Evolutionary conservation across 257 asterid species (phyloP).

Genomic region (Salvia miltiorrhiza): DNA sequence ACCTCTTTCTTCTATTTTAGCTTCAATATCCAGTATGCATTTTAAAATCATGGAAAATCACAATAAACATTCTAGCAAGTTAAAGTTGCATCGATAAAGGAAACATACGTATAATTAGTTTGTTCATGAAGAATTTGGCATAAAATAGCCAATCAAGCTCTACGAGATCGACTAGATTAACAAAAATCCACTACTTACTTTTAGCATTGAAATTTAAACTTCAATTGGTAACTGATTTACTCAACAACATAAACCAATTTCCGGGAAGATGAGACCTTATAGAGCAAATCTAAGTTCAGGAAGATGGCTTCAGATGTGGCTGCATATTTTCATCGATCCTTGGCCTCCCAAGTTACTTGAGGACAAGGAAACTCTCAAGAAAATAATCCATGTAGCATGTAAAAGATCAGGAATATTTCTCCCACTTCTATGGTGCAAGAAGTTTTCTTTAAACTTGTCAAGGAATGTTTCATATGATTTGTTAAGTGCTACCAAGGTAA

Average conservation of each 20-base stretch:
- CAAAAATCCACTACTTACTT: not conserved
- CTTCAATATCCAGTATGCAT: not conserved
- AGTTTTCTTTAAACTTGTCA: not conserved
- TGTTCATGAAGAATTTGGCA: not conserved
- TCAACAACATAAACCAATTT: not conserved
- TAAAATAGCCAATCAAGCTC: not conserved
- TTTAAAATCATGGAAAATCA: not conserved
- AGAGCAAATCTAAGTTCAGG: not conserved
- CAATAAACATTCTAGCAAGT: not conserved
- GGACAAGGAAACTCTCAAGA: constrained; percentile 1
- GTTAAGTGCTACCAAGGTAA: not conserved
- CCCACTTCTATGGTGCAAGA: not conserved
- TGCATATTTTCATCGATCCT: not conserved
- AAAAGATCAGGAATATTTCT: not conserved
- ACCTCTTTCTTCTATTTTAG: not conserved
- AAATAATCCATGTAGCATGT: not conserved
- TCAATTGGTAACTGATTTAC: not conserved
- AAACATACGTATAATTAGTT: not conserved
- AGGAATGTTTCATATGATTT: not conserved
- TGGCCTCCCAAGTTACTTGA: not conserved
- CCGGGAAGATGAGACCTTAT: not conserved
- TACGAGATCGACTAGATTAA: not conserved
- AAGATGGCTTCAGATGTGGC: not conserved
- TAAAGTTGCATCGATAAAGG: not conserved
- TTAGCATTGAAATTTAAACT: not conserved